Conservation (phyloP, 306 rosid genomes). For the Leucaena leucocephala region DNA sequence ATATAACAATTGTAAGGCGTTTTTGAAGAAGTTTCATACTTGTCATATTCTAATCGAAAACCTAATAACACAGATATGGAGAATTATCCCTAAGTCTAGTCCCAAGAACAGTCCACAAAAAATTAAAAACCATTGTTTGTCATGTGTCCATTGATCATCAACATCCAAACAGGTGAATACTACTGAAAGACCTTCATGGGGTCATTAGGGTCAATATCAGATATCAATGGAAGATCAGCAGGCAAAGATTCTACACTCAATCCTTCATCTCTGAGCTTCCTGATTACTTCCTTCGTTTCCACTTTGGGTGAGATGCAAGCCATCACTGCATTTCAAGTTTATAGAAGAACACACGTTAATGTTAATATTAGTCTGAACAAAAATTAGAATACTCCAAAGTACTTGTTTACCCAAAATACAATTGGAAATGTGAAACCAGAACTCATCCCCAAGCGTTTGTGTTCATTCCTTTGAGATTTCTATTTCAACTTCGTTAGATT, state of each 20-base stretch:
- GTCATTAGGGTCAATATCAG: slow-evolving; percentile 58
- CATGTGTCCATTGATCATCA: background rate
- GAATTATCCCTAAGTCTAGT: background rate
- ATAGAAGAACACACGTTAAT: slow-evolving; percentile 27
- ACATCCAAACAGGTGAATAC: background rate
- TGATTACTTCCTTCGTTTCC: slow-evolving; percentile 69
- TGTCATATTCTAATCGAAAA: background rate
- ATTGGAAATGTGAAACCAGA: background rate
- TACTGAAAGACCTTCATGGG: slow-evolving; percentile 65
- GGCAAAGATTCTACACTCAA: slow-evolving; percentile 53
- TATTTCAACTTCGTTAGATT: background rate
- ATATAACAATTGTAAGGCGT: background rate
- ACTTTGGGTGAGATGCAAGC: slow-evolving; percentile 65
- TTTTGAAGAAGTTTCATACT: background rate
- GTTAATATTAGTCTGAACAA: background rate
- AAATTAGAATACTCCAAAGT: too few relatives aligned
- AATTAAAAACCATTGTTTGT: background rate
- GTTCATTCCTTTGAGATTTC: background rate
- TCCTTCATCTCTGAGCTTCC: slow-evolving; percentile 59
- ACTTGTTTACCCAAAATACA: too few relatives aligned
- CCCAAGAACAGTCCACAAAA: slow-evolving; percentile 4
- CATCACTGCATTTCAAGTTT: slow-evolving; percentile 61
- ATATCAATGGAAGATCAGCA: slow-evolving; percentile 67
- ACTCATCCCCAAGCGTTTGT: background rate
- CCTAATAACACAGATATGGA: background rate